Evolutionary conservation across 257 asterid genomes (phyloP).

Genomic region (Lantana camara): DNA sequence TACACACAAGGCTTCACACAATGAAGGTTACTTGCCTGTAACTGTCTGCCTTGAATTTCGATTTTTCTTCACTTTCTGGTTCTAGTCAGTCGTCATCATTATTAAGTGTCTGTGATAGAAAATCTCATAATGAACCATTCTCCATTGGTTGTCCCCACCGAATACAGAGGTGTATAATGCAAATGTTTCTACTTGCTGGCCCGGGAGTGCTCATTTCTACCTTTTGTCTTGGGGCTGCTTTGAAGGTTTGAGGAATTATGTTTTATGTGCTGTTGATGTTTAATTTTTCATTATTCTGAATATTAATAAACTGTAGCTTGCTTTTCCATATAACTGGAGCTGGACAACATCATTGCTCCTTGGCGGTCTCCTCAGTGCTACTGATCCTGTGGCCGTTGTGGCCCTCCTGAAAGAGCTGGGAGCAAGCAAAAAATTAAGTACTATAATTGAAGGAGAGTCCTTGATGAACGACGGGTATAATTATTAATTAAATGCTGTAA

Average conservation of each 20-base stretch:
- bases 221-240: slow-evolving; percentile 74
- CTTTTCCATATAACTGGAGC: slow-evolving; percentile 92
- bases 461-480: slow-evolving; percentile 97
- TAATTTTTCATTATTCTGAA: slow-evolving; percentile 31
- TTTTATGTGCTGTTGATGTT: slow-evolving; percentile 23
- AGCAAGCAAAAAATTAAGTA: slow-evolving; percentile 92
- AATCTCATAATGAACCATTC: slow-evolving; percentile 16
- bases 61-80: background rate
- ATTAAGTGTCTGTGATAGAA: slow-evolving; percentile 17
- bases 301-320: slow-evolving; percentile 52
- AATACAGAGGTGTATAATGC: slow-evolving; percentile 82
- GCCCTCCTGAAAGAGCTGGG: slow-evolving; percentile 96
- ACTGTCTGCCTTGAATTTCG: slow-evolving; percentile 1
- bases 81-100: slow-evolving; percentile 18
- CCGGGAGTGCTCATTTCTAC: slow-evolving; percentile 97
- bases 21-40: no score
- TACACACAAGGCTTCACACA: no score
- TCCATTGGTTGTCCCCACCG: slow-evolving; percentile 3
- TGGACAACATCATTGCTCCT: slow-evolving; percentile 91
- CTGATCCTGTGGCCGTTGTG: slow-evolving; percentile 99
- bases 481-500: slow-evolving; percentile 6
- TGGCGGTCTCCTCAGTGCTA: slow-evolving; percentile 98
- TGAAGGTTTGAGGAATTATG: slow-evolving; percentile 67
- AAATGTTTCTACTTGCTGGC: slow-evolving; percentile 93
- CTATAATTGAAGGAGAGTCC: slow-evolving; percentile 98